A percentile compares a stretch with the other conserved stretches of the same genome.
Evolutionary conservation across 2,329 filamentous ascomycete species (phyloP).

Genomic region (Arthrinium phaeospermum): DNA sequence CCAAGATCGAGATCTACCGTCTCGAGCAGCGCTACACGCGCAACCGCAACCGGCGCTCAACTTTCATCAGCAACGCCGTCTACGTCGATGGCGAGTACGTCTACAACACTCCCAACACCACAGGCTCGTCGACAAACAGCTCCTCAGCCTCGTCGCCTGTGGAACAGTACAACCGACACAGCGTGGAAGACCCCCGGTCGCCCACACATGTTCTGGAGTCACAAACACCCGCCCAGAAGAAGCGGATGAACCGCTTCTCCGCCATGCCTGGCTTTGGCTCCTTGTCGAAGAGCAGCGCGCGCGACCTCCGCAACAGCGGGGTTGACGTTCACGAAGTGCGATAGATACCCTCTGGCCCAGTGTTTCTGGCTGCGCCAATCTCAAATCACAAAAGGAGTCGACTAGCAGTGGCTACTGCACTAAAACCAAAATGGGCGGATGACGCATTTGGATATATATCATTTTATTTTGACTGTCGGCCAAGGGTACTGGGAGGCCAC

Average conservation of each 20-base stretch:
- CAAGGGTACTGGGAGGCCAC: neutral
- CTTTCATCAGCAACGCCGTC: conserved; percentile 85
- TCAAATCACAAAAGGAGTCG: neutral
- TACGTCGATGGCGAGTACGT: conserved; percentile 97
- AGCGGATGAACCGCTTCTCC: conserved; percentile 60
- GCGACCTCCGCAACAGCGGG: conserved; percentile 47
- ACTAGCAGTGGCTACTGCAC: neutral
- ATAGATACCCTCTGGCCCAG: conserved; percentile 19
- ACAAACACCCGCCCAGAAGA: conserved; percentile 45
- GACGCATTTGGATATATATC: conserved; percentile 18
- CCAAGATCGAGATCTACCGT: conserved; percentile 87
- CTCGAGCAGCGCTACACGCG: conserved; percentile 95
- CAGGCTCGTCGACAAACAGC: conserved; percentile 59
- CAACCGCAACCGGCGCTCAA: conserved; percentile 83
- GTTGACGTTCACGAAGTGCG: conserved; percentile 30
- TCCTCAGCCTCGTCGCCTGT: conserved; percentile 33
- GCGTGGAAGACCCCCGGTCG: conserved; percentile 36
- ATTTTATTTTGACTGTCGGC: conserved; percentile 17
- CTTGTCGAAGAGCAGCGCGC: conserved; percentile 38
- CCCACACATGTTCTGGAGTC: conserved; percentile 34
- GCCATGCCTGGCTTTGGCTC: conserved; percentile 62
- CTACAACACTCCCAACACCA: conserved; percentile 69
- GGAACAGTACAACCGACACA: conserved; percentile 31
- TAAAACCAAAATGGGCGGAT: conserved; percentile 2
- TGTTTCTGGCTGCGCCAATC: neutral